Conservation (phyloP, 768 basidiomycete species). For the Lactarius sanguifluus region DNA sequence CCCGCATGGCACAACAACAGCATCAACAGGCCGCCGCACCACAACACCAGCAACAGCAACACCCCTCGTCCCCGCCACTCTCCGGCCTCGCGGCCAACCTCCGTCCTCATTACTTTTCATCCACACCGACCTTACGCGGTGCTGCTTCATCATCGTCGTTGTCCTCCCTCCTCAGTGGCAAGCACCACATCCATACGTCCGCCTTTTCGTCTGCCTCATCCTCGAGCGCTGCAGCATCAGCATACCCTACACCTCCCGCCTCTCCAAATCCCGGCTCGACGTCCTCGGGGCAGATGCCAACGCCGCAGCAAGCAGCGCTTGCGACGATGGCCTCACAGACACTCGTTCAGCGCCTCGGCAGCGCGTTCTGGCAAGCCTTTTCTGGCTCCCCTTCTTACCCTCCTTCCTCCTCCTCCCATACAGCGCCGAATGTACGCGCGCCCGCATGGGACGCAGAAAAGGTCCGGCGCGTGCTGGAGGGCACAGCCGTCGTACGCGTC, state of each 20-base stretch:
- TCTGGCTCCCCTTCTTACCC: conserved; percentile 46
- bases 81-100: conserved; percentile 36
- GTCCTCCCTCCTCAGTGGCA: conserved; percentile 47
- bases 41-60: conserved; percentile 40
- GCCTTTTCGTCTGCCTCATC: background rate
- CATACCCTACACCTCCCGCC: conserved; percentile 47
- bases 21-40: conserved; percentile 57
- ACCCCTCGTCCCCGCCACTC: conserved; percentile 30
- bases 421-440: background rate
- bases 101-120: conserved; percentile 44
- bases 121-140: conserved; percentile 22
- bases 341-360: conserved; percentile 63
- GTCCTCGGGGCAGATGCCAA: conserved; percentile 37
- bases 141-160: conserved; percentile 30
- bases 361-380: conserved; percentile 90
- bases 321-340: conserved; percentile 82
- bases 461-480: conserved; percentile 77
- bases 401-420: conserved; percentile 14
- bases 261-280: conserved; percentile 41
- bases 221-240: conserved; percentile 31
- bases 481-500: conserved; percentile 74
- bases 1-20: conserved; percentile 68
- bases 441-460: conserved; percentile 65
- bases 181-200: conserved; percentile 32
- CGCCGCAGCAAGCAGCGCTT: conserved; percentile 49